Base-by-base conservation (phyloP, 495 filamentous ascomycete species). In the Daldinia grandis region DNA sequence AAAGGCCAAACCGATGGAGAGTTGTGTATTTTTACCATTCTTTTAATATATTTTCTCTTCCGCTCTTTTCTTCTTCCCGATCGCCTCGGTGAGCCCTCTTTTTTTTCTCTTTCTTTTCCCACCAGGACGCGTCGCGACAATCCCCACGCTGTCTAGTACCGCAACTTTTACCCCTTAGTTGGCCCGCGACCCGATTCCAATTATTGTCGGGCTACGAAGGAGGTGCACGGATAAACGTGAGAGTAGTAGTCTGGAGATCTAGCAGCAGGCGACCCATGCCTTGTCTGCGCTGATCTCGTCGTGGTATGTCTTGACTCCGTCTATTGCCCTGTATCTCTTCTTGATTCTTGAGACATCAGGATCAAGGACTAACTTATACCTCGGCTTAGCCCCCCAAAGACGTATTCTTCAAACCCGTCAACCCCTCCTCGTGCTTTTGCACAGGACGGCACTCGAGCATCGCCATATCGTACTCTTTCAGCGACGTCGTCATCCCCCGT, bases 241-340 rank as follows among this genome's bases (percentile, higher is more conserved):
- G 74, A 67, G 58, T 71, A 73, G 64, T 62, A 73, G 70, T 69
- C 57, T 69, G 76, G 80, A 84, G 82, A 75, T 75, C 78, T 79
- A 82, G 84, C 79, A 78, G 83, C 84, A 84, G 85, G 81, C 84
- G 84, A 85, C 74, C 71, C 71, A 65, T 69, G 67, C 72, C 72
- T 84, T 84, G 84, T 86, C 85, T 86, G 85, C 81, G 74, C 81
- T 85, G 84, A 79, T 85, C 83, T 85, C 81, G 74, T 78, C 69
- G 76, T 77, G 79, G 85, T 85, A 80, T 61, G 75, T 66, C 60
- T 63, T 10, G 47, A 37, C 62, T 58, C 25, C 51, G 56, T 51
- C 56, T 25, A 56, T 58, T 42, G 25, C 47, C 44, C 44, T 35
- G 30, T 42, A 38, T 62, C 58, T 38, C 50, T 61, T 44, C 51